Percentiles rank a stretch among this genome's conserved stretches.
Evolutionary conservation across 2,329 filamentous ascomycete species (phyloP).

Genomic region (Magnaporthiopsis incrustans): DNA sequence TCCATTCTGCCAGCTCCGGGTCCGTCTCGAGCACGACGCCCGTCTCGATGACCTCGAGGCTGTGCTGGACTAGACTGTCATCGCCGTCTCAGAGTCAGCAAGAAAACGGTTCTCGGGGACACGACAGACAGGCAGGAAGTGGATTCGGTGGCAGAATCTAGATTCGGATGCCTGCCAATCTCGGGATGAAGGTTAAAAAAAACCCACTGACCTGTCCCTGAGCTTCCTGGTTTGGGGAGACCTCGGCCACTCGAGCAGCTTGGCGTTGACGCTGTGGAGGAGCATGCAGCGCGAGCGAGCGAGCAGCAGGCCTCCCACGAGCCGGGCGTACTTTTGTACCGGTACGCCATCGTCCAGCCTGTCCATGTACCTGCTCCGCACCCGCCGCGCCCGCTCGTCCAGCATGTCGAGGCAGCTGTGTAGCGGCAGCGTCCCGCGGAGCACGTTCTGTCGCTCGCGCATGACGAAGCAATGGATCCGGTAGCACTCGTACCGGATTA

Average conservation of each 20-base stretch:
- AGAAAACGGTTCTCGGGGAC: no score
- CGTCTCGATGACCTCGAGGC: not conserved
- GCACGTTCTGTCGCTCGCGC: not conserved
- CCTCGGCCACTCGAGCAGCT: not conserved
- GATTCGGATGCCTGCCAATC: no score
- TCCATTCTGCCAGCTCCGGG: not conserved
- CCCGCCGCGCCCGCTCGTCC: not conserved
- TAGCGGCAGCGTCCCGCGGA: not conserved
- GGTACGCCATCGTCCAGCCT: not conserved
- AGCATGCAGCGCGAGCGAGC: not conserved
- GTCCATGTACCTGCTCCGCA: not conserved
- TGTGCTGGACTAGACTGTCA: not conserved
- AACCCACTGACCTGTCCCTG: not conserved
- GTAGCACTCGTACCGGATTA: not conserved
- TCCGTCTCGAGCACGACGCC: constrained; percentile 1
- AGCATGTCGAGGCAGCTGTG: not conserved
- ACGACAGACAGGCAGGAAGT: no score
- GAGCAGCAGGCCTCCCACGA: not conserved
- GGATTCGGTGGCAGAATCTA: no score
- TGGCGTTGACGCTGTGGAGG: not conserved
- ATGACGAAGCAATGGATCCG: not conserved
- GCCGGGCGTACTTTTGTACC: not conserved
- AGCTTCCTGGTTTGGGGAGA: not conserved
- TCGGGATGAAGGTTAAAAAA: no score
- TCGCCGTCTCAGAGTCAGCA: not conserved